Evolutionary conservation across 208 protist species (phyloP).

Genomic region (Herpetomonas muscarum): DNA sequence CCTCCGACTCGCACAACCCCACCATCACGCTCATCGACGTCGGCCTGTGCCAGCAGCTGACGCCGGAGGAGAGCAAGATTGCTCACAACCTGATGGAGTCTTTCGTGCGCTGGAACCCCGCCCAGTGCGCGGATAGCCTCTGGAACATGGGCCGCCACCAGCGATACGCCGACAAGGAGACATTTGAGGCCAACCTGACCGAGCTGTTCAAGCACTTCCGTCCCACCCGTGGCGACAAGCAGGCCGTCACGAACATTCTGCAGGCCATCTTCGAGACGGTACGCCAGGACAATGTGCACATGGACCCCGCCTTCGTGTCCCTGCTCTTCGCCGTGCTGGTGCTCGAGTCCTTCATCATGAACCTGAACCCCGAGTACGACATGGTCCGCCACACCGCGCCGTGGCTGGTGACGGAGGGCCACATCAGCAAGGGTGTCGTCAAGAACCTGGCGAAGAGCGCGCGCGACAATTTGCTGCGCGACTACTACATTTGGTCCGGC

Average conservation of each 20-base stretch:
- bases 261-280: constrained; percentile 83
- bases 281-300: constrained; percentile 72
- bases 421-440: constrained; percentile 73
- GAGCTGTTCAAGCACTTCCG: constrained; percentile 76
- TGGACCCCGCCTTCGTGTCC: constrained; percentile 88
- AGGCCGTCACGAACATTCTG: constrained; percentile 80
- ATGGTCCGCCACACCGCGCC: constrained; percentile 87
- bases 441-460: constrained; percentile 75
- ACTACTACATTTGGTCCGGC: constrained; percentile 48
- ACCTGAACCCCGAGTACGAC: constrained; percentile 87
- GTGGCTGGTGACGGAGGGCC: constrained; percentile 85
- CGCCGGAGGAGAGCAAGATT: constrained; percentile 43
- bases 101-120: constrained; percentile 85
- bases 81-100: constrained; percentile 77
- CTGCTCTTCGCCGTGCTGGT: constrained; percentile 90
- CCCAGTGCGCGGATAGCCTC: constrained; percentile 55
- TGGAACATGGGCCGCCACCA: constrained; percentile 63
- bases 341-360: constrained; percentile 92
- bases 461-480: constrained; percentile 55
- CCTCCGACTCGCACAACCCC: constrained; percentile 65
- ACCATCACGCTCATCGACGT: constrained; percentile 85
- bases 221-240: constrained; percentile 49
- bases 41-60: constrained; percentile 85
- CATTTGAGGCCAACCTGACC: constrained; percentile 47
- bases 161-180: constrained; percentile 41